A percentile compares a stretch with the other conserved stretches of the same genome.
Conservation (phyloP, 441 rosid genomes). For the Hypseocharis bilobata region DNA sequence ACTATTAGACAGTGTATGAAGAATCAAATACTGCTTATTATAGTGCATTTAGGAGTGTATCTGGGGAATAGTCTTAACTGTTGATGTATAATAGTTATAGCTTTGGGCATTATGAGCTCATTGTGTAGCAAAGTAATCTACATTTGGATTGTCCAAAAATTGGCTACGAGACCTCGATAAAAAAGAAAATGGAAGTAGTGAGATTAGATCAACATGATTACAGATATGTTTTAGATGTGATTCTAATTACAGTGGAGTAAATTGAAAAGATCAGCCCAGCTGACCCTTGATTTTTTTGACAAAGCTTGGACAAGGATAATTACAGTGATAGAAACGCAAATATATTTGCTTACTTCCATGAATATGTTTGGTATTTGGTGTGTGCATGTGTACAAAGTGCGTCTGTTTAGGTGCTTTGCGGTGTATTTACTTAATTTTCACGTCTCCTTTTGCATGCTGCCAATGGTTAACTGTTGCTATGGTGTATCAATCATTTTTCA, state of each 20-base stretch:
- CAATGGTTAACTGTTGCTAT: constrained; percentile 5
- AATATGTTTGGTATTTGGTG: not conserved
- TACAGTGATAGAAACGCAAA: not conserved
- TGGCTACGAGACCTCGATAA: too few species aligned
- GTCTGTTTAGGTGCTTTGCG: not conserved
- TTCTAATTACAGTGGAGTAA: too few species aligned
- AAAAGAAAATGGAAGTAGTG: too few species aligned
- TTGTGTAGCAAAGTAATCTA: too few species aligned
- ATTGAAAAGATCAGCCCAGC: not conserved
- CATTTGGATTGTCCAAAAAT: too few species aligned
- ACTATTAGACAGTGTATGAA: not conserved
- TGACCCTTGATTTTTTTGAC: constrained; percentile 6
- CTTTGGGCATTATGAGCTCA: too few species aligned
- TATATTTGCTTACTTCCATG: not conserved
- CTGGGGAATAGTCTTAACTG: too few species aligned
- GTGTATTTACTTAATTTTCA: not conserved
- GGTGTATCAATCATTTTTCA: constrained; percentile 24
- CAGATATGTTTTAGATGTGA: too few species aligned
- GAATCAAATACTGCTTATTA: too few species aligned
- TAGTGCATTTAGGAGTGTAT: too few species aligned
- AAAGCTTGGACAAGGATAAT: not conserved
- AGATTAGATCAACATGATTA: too few species aligned
- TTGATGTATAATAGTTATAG: too few species aligned
- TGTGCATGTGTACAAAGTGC: not conserved
- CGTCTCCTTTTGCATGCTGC: not conserved